Evolutionary conservation across 2,329 filamentous ascomycete species (phyloP).

Genomic region (Periglandula ipomoeae): DNA sequence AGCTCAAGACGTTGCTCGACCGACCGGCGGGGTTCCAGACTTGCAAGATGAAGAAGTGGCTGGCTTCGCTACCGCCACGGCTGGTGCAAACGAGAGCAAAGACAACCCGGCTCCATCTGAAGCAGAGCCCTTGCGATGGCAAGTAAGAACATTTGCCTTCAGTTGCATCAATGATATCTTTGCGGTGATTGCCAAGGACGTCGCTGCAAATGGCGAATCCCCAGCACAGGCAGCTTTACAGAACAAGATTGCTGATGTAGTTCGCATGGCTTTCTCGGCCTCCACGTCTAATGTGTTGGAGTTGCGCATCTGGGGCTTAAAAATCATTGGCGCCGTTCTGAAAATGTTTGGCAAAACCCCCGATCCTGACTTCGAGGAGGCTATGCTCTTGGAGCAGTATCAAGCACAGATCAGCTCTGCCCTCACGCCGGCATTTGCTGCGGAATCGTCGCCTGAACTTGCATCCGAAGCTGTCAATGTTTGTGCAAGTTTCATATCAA

Average conservation of each 20-base stretch:
- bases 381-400: slow-evolving; percentile 92
- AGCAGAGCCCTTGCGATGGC: slow-evolving; percentile 88
- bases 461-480: slow-evolving; percentile 95
- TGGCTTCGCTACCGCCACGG: slow-evolving; percentile 75
- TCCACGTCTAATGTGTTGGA: slow-evolving; percentile 90
- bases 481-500: slow-evolving; percentile 95
- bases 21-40: slow-evolving; percentile 53
- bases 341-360: slow-evolving; percentile 95
- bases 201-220: slow-evolving; percentile 69
- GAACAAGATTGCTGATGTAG: slow-evolving; percentile 78
- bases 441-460: slow-evolving; percentile 89
- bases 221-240: slow-evolving; percentile 72
- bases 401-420: slow-evolving; percentile 97
- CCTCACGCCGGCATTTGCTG: slow-evolving; percentile 89
- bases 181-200: slow-evolving; percentile 66
- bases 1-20: slow-evolving; percentile 36
- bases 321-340: slow-evolving; percentile 86
- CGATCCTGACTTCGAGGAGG: slow-evolving; percentile 96
- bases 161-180: slow-evolving; percentile 79
- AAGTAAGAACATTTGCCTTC: slow-evolving; percentile 91
- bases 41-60: slow-evolving; percentile 94
- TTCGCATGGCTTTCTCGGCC: slow-evolving; percentile 93
- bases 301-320: slow-evolving; percentile 80
- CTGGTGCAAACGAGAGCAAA: slow-evolving; percentile 46
- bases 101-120: slow-evolving; percentile 42